phyloP scores from a whole-genome alignment of 2,329 filamentous ascomycete genomes.

The Chlorencoelia australis region DNA sequence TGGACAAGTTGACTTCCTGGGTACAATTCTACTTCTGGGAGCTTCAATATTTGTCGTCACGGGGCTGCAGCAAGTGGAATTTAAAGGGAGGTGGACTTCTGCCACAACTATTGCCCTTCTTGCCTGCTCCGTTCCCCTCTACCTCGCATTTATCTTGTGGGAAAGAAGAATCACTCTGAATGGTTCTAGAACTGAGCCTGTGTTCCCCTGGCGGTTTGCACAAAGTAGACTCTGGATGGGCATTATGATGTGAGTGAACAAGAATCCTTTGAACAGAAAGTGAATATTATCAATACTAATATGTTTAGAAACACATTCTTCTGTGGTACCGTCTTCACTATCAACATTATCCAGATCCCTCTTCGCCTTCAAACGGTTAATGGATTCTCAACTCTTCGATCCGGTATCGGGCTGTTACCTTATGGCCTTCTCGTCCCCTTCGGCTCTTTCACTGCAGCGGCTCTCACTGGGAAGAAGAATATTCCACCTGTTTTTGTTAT shows the following conservation, averaged over 20 bases:
- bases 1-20: conserved; percentile 10
- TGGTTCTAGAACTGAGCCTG: conserved; percentile 8
- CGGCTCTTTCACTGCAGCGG: not conserved
- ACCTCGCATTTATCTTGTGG: conserved; percentile 27
- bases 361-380: conserved; percentile 1
- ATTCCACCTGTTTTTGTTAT: conserved; percentile 1
- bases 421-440: conserved; percentile 1
- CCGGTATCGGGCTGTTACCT: not conserved
- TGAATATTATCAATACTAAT: not conserved
- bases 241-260: conserved; percentile 10
- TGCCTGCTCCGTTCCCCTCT: conserved; percentile 18
- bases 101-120: conserved; percentile 29
- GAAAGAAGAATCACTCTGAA: conserved; percentile 14
- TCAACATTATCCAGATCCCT: conserved; percentile 1
- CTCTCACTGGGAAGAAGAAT: not conserved
- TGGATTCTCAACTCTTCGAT: not conserved
- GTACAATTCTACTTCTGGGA: conserved; percentile 29
- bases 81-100: conserved; percentile 34
- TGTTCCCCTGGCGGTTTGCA: conserved; percentile 12
- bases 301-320: conserved; percentile 1
- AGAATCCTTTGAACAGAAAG: not conserved
- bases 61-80: conserved; percentile 35
- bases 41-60: conserved; percentile 37
- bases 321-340: not conserved
- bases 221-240: conserved; percentile 7